These are phyloP conservation scores for Tephrocybe sp. DNA, from an alignment of 768 basidiomycete genomes.

Conservation along the genomic window DNA sequence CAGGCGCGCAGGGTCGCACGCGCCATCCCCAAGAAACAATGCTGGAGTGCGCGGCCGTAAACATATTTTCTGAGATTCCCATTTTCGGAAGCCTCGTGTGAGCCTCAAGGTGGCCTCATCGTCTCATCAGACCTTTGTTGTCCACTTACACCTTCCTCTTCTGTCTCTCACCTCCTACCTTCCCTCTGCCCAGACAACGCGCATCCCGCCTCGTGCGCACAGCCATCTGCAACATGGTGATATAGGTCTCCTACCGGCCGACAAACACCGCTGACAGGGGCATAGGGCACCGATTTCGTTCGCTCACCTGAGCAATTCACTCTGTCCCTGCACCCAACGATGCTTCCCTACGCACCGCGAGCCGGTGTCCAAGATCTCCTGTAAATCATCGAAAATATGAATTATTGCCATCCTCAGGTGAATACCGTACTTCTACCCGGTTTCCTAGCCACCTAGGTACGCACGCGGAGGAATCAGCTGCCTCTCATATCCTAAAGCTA, in stretches of 20 bases:
- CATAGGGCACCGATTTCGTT: neutral
- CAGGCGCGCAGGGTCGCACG: constrained; percentile 6
- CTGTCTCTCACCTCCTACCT: neutral
- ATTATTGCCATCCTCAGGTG: too few relatives aligned
- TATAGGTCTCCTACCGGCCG: neutral
- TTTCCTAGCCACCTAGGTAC: neutral
- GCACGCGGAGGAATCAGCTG: constrained; percentile 4
- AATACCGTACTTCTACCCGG: too few relatives aligned
- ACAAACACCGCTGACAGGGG: neutral
- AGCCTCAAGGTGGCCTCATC: constrained; percentile 9
- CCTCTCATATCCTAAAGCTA: too few relatives aligned
- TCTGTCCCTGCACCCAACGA: neutral
- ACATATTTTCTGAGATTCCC: constrained; percentile 1
- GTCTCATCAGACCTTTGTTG: neutral
- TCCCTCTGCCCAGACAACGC: constrained; percentile 11
- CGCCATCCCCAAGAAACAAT: neutral
- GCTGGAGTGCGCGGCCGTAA: neutral
- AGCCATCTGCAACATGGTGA: constrained; percentile 4
- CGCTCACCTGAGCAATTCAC: neutral
- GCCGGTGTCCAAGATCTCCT: neutral
- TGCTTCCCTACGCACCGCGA: too few relatives aligned
- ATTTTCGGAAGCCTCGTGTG: constrained; percentile 13
- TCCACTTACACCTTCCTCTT: constrained; percentile 1
- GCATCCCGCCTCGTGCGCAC: constrained; percentile 17
- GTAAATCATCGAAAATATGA: neutral